Evolutionary conservation across 2,329 filamentous ascomycete genomes (phyloP).

Genomic region (Aspergillus pseudoviridinutans): DNA sequence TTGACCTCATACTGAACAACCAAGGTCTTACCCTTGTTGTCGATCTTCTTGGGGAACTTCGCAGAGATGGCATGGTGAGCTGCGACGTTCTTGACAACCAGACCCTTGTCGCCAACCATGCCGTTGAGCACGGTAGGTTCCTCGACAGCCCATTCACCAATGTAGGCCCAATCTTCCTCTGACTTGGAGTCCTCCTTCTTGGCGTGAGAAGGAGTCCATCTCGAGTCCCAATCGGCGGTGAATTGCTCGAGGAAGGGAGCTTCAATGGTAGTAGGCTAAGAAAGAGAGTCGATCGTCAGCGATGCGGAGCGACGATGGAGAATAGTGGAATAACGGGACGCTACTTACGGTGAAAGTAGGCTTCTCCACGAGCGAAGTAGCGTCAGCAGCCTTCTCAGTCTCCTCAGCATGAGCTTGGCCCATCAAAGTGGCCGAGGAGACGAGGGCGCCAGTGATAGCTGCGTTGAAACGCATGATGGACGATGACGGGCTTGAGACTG

Average conservation of each 20-base stretch:
- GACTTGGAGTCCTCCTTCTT: slow-evolving; percentile 88
- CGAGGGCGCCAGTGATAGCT: slow-evolving; percentile 65
- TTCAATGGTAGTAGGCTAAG: slow-evolving; percentile 79
- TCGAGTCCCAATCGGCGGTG: slow-evolving; percentile 87
- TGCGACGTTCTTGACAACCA: slow-evolving; percentile 96
- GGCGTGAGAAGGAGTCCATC: slow-evolving; percentile 92
- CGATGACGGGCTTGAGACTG: neutral
- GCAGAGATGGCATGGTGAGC: slow-evolving; percentile 99
- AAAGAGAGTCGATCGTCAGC: slow-evolving; percentile 9
- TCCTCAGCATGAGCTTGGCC: slow-evolving; percentile 64
- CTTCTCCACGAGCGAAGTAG: slow-evolving; percentile 59
- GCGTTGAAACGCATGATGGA: slow-evolving; percentile 78
- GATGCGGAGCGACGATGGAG: slow-evolving; percentile 3
- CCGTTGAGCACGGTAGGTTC: slow-evolving; percentile 88
- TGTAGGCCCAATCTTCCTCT: slow-evolving; percentile 91
- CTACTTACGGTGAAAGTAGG: slow-evolving; percentile 82
- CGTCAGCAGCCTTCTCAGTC: slow-evolving; percentile 56
- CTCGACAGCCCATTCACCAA: slow-evolving; percentile 95
- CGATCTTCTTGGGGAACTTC: slow-evolving; percentile 94
- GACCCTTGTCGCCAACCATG: slow-evolving; percentile 90
- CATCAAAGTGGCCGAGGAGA: slow-evolving; percentile 66
- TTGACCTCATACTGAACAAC: slow-evolving; percentile 99
- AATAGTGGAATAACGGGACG: slow-evolving; percentile 3
- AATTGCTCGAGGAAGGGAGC: slow-evolving; percentile 98
- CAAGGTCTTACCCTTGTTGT: slow-evolving; percentile 95